Percentiles rank a stretch among this genome's conserved stretches.
Evolutionary conservation across 345 rosid species (phyloP).

Genomic region (Bretschneidera sinensis): DNA sequence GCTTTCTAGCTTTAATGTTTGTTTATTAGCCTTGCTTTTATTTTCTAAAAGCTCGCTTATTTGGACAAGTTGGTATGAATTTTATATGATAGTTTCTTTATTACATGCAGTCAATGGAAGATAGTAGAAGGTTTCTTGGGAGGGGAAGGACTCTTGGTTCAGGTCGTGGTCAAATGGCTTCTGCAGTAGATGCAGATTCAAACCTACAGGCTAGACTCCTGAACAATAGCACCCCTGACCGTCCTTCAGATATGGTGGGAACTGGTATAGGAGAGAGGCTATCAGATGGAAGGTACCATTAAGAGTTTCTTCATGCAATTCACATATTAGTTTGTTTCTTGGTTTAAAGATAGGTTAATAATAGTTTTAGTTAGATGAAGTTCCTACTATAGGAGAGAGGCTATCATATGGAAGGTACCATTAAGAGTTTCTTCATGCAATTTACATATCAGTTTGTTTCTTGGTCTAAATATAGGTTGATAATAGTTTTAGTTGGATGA

Average conservation of each 20-base stretch:
- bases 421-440: conserved; percentile 2
- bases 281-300: conserved; percentile 47
- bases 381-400: conserved; percentile 23
- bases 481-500: background rate
- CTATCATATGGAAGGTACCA: conserved; percentile 49
- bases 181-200: conserved; percentile 51
- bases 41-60: too few relatives aligned
- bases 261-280: conserved; percentile 29
- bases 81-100: conserved; percentile 12
- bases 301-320: conserved; percentile 2
- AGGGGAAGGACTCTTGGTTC: conserved; percentile 68
- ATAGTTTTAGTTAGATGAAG: background rate
- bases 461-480: background rate
- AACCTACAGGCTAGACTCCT: conserved; percentile 78
- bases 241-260: conserved; percentile 31
- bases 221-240: conserved; percentile 46
- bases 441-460: background rate
- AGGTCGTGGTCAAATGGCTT: conserved; percentile 32
- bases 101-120: conserved; percentile 53
- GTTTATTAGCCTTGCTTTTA: too few relatives aligned
- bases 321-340: background rate
- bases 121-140: conserved; percentile 68
- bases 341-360: background rate
- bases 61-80: background rate
- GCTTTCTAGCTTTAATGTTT: too few relatives aligned